Base-by-base conservation (phyloP, 1,284 basidiomycete genomes). In the Ustilago xerochloae region DNA sequence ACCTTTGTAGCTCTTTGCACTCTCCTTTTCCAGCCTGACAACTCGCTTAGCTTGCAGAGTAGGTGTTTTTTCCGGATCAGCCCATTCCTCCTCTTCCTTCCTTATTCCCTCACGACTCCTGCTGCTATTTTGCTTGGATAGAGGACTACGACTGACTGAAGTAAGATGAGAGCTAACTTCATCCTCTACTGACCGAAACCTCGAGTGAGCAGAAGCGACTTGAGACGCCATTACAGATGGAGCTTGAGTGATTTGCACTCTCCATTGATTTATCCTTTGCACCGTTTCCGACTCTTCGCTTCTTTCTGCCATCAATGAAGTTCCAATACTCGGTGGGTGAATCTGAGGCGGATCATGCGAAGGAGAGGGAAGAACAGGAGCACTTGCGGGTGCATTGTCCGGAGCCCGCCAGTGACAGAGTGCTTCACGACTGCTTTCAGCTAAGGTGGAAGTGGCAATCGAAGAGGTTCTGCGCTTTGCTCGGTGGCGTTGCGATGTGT, bases 101-200 rank as follows among this genome's bases (percentile, higher is more conserved):
- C 24, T 36, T 22, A n/a, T n/a, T n/a, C n/a, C n/a, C n/a, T n/a
- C n/a, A n/a, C 2, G 2, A 15, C n/a, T 28, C 26, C 50, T 62
- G 5, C 28, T 9, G 9, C 13, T 43, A 10, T 43, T 63, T 2
- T 38, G 52, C 47, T 50, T 63, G 29, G 64, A 63, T 18, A 61
- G 20, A 22, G 63, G 69, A 36, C 64, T 72, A 9, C 70, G 45
- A 29, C 64, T 67, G 28, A 68, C 46, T 15, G 59, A 63, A n/a
- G 70, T 73, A 45, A 73, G 38, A 22, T 67, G 41, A 10, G 56
- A 53, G 5, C 51, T 51, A 4, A 48, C 35, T 5, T 30, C 59
- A 15, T 50, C 50, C 10, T 57, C 51, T 22, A 43, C 38, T 10
- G 4, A 43, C 0, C 16, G 3, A 10, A 48, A 55, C 12, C 24